Evolutionary conservation across 768 basidiomycete genomes (phyloP).

Genomic region (Cystofilobasidium bisporidii): DNA sequence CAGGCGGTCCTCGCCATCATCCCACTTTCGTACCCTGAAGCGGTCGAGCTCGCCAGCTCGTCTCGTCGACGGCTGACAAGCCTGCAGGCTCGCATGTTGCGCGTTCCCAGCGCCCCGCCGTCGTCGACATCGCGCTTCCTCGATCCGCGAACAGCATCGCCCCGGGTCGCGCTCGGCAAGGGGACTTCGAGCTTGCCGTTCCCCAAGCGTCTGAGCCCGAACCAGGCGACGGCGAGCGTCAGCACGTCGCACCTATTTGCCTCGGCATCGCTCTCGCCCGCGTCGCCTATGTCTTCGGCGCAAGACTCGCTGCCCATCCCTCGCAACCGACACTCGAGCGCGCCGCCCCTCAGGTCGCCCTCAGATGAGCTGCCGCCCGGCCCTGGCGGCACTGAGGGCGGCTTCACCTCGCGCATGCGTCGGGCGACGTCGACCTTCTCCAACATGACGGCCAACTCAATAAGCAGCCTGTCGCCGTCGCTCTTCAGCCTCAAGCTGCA

Average conservation of each 20-base stretch:
- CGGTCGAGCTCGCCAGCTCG: slow-evolving; percentile 1
- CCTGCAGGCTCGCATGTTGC: not conserved
- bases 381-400: not conserved
- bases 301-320: not conserved
- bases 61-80: slow-evolving; percentile 8
- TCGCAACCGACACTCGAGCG: not conserved
- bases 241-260: not conserved
- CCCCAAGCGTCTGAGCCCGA: not conserved
- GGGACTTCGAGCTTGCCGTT: not conserved
- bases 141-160: not conserved
- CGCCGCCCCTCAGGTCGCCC: not conserved
- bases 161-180: not conserved
- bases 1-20: slow-evolving; percentile 1
- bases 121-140: slow-evolving; percentile 17
- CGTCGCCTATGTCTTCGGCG: not conserved
- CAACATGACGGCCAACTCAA: slow-evolving; percentile 7
- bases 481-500: slow-evolving; percentile 17
- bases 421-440: slow-evolving; percentile 21
- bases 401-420: slow-evolving; percentile 6
- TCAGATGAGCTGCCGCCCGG: not conserved
- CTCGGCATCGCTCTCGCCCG: not conserved
- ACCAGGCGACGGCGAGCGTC: not conserved
- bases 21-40: not conserved
- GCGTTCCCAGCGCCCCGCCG: not conserved
- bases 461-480: slow-evolving; percentile 8